Evolutionary conservation across 495 filamentous ascomycete species (phyloP).

Genomic region (Podospora australis): DNA sequence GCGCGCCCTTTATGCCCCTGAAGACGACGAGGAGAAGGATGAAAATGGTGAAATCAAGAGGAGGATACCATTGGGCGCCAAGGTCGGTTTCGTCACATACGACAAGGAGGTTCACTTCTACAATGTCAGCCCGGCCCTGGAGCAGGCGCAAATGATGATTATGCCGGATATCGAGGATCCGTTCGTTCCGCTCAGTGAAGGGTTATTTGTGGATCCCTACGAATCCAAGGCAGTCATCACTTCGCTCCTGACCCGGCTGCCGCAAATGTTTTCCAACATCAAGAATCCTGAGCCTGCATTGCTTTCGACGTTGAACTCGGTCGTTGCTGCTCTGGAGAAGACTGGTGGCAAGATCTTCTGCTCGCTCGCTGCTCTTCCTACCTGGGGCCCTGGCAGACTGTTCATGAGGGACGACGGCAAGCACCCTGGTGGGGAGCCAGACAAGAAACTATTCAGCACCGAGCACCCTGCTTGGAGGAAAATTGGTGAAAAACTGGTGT

Average conservation of each 20-base stretch:
- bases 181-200: conserved; percentile 87
- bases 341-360: conserved; percentile 94
- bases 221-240: conserved; percentile 86
- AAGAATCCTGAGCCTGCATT: conserved; percentile 87
- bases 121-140: conserved; percentile 73
- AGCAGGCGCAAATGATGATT: conserved; percentile 95
- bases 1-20: conserved; percentile 69
- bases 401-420: conserved; percentile 83
- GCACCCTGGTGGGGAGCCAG: conserved; percentile 76
- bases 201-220: conserved; percentile 91
- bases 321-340: conserved; percentile 67
- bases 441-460: conserved; percentile 86
- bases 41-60: conserved; percentile 51
- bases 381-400: conserved; percentile 80
- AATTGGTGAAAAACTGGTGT: conserved; percentile 78
- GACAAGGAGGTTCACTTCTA: conserved; percentile 97
- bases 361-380: conserved; percentile 75
- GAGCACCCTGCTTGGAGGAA: conserved; percentile 83
- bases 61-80: conserved; percentile 69
- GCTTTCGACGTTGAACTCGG: conserved; percentile 74
- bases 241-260: conserved; percentile 71
- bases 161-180: conserved; percentile 98
- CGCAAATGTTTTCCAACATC: conserved; percentile 73
- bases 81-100: conserved; percentile 91
- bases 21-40: conserved; percentile 46